phyloP scores from a whole-genome alignment of 352 stramenopile species.

The Phytophthora cryptogea region DNA sequence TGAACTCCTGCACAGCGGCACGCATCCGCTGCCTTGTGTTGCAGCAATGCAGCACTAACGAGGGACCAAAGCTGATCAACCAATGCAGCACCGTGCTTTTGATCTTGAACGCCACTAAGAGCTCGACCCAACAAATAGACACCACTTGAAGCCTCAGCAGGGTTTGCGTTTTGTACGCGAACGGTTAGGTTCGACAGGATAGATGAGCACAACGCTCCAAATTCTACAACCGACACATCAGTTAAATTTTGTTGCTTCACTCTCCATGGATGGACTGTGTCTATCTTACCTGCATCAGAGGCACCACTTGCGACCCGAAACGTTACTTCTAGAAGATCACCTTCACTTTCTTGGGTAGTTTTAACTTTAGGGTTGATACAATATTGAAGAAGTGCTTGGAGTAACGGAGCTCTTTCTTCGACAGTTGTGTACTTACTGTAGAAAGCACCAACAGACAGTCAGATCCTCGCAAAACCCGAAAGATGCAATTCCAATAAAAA shows the following conservation, averaged over 20 bases:
- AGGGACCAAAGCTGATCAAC: constrained; percentile 60
- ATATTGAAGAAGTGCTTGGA: constrained; percentile 38
- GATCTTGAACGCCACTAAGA: constrained; percentile 50
- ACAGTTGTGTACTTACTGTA: constrained; percentile 66
- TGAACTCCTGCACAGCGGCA: constrained; percentile 46
- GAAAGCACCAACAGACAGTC: constrained; percentile 12
- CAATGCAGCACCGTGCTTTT: constrained; percentile 33
- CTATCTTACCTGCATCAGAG: constrained; percentile 48
- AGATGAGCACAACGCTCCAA: constrained; percentile 54
- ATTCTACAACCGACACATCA: constrained; percentile 39
- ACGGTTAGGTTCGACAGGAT: constrained; percentile 42
- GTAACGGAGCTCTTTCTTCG: constrained; percentile 49
- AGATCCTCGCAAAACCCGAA: neutral
- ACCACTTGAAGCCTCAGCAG: constrained; percentile 30
- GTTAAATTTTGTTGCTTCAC: constrained; percentile 4
- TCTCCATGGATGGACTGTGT: neutral
- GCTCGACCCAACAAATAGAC: constrained; percentile 60
- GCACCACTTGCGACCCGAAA: constrained; percentile 55
- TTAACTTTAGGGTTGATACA: constrained; percentile 23
- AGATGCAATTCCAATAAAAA: neutral
- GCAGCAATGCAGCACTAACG: constrained; percentile 37
- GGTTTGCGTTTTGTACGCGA: constrained; percentile 36
- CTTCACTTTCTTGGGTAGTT: constrained; percentile 27
- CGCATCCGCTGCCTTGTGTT: constrained; percentile 27
- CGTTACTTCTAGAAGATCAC: constrained; percentile 70